A percentile compares a stretch with the other conserved stretches of the same genome.
Evolutionary conservation across 2,329 filamentous ascomycete genomes (phyloP).

Genomic region (Talaromyces pinophilus): DNA sequence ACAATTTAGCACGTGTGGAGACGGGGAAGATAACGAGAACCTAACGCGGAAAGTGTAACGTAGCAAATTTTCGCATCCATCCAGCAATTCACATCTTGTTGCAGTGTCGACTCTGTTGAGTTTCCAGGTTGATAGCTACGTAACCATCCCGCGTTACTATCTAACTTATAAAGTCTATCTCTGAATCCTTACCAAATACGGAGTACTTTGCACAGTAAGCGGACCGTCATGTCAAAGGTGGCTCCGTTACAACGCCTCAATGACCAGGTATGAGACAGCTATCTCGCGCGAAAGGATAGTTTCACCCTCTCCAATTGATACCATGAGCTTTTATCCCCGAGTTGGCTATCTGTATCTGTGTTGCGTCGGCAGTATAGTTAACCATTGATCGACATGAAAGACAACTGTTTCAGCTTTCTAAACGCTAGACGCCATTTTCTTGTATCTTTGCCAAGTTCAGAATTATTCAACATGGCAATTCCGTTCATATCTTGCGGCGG

Average conservation of each 20-base stretch:
- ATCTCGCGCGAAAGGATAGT: not conserved
- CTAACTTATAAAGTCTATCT: not conserved
- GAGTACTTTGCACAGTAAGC: not conserved
- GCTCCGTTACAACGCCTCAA: not conserved
- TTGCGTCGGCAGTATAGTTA: too few species aligned
- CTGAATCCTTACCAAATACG: not conserved
- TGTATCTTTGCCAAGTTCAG: too few species aligned
- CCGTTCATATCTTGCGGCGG: too few species aligned
- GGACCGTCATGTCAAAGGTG: not conserved
- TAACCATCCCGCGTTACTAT: not conserved
- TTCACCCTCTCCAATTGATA: not conserved
- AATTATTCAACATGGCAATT: too few species aligned
- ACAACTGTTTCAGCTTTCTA: too few species aligned
- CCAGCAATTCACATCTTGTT: not conserved
- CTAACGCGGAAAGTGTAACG: slow-evolving; percentile 9
- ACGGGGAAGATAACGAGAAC: not conserved
- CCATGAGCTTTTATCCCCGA: not conserved
- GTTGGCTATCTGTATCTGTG: too few species aligned
- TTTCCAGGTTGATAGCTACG: not conserved
- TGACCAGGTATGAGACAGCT: not conserved
- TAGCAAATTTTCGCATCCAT: not conserved
- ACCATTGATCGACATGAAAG: not conserved
- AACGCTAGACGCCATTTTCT: too few species aligned
- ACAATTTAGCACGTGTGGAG: not conserved
- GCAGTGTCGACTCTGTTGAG: not conserved